Conservation (phyloP, 495 filamentous ascomycete species). For the Cetradonia linearis region DNA sequence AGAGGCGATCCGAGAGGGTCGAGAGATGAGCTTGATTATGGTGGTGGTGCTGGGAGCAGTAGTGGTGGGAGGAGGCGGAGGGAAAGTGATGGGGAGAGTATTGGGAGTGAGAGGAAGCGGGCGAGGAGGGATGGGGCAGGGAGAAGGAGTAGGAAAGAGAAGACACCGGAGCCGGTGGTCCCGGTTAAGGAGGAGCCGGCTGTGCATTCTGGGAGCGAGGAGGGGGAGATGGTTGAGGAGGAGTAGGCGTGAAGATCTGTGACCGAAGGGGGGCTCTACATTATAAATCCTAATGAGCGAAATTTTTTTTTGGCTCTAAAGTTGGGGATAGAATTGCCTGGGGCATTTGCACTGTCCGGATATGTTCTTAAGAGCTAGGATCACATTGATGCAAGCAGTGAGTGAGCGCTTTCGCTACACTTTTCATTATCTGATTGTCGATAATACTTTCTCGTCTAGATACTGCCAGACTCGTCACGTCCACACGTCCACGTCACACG, state of each 20-base stretch:
- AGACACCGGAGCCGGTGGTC: conserved; percentile 38
- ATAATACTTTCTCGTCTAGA: not conserved
- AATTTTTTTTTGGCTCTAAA: too few relatives aligned
- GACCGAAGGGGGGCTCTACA: not conserved
- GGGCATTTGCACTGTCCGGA: not conserved
- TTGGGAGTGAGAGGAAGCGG: conserved; percentile 44
- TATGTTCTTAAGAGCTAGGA: not conserved
- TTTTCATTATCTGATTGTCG: not conserved
- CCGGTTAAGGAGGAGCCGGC: conserved; percentile 54
- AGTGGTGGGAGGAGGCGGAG: conserved; percentile 51
- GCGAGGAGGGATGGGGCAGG: conserved; percentile 48
- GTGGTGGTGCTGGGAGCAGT: conserved; percentile 58
- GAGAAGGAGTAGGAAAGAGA: conserved; percentile 45
- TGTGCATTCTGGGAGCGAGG: conserved; percentile 81
- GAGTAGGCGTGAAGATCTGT: conserved; percentile 39
- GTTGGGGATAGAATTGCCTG: too few relatives aligned
- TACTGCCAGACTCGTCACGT: not conserved
- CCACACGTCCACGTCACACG: too few relatives aligned
- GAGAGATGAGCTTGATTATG: conserved; percentile 78
- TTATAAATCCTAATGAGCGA: not conserved
- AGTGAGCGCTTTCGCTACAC: not conserved
- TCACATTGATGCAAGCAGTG: not conserved
- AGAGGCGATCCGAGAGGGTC: conserved; percentile 65
- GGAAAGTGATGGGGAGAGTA: conserved; percentile 62
- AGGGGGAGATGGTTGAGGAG: conserved; percentile 90